A percentile compares a stretch with the other conserved stretches of the same genome.
phyloP scores from a whole-genome alignment of 306 rosid species.

The Casuarina cunninghamiana region DNA sequence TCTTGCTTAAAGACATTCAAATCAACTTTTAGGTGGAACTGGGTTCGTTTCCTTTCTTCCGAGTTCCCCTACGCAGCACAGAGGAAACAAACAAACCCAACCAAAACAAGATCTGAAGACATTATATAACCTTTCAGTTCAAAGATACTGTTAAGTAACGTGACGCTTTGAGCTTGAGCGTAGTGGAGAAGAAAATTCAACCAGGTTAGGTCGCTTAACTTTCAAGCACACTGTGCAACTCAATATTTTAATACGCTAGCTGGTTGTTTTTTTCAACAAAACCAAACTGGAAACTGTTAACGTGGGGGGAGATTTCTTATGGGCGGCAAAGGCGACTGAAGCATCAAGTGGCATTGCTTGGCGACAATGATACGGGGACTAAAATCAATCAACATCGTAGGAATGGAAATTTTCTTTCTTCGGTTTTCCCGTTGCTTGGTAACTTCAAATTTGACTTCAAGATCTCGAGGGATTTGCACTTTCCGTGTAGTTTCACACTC shows the following conservation, averaged over 20 bases:
- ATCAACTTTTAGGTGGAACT: no score
- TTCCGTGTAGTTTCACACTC: neutral
- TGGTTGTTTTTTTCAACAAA: neutral
- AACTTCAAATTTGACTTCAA: conserved; percentile 2
- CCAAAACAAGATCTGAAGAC: neutral
- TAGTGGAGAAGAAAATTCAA: neutral
- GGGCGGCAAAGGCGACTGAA: neutral
- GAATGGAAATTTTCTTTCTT: neutral
- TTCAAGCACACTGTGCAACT: neutral
- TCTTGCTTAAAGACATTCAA: no score
- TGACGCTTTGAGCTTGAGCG: neutral
- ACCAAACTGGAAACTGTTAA: neutral
- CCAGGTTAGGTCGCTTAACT: neutral
- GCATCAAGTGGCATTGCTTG: neutral
- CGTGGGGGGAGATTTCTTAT: neutral
- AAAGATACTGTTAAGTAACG: neutral
- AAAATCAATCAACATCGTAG: no score
- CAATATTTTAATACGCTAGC: neutral
- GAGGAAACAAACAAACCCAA: conserved; percentile 1
- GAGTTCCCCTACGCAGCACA: neutral
- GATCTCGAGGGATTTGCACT: neutral
- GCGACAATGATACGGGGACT: neutral
- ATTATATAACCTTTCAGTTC: neutral
- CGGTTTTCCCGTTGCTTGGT: neutral
- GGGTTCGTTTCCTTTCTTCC: neutral